Evolutionary conservation across 495 filamentous ascomycete genomes (phyloP), one percentile per base, ranked within the genome.

Genomic region (Parathielavia hyrcaniae): DNA sequence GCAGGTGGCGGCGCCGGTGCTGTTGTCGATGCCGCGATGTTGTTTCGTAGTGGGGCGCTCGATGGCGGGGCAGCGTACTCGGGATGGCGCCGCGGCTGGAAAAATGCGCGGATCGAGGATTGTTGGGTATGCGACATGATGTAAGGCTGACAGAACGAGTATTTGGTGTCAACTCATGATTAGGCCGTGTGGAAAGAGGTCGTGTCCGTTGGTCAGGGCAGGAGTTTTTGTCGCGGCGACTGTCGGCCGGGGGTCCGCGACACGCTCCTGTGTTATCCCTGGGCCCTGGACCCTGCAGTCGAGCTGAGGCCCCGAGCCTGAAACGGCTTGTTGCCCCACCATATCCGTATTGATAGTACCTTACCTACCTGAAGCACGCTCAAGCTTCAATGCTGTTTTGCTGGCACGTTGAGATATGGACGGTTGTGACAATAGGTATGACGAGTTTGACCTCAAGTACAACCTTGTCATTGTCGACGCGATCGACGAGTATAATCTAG

Each of bases 41-140:
- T 30, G 16, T 20, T 11, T 26, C 23, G 35, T 44, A 59, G 58
- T 45, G 64, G 58, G 60, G 65, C 46, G 52, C 22, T 35, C 14
- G 64, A 56, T 57, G 66, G 67, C 61, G 64, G 67, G 53, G 64
- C 59, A 62, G 62, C 51, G 36, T 60, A 58, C 12, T 57, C 56
- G 16, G 62, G 58, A 44, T 58, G 53, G n/a, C 43, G 50, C 57
- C 58, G 59, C 9, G 69, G 67, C 39, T 68, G 64, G 63, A 65
- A 68, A 64, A 82, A 81, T 16, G 75, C 79, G 40, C 71, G 74
- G 54, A 82, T 81, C 26, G 77, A 77, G 13, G 73, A 58, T 59
- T 81, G 78, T 45, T 67, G 66, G 32, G 65, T 34, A 12, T 39
- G 69, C 61, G 62, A 61, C 71, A 66, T 66, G 17, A 9, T 44